Evolutionary conservation across 345 rosid genomes (phyloP).

Genomic region (Litchi chinensis): DNA sequence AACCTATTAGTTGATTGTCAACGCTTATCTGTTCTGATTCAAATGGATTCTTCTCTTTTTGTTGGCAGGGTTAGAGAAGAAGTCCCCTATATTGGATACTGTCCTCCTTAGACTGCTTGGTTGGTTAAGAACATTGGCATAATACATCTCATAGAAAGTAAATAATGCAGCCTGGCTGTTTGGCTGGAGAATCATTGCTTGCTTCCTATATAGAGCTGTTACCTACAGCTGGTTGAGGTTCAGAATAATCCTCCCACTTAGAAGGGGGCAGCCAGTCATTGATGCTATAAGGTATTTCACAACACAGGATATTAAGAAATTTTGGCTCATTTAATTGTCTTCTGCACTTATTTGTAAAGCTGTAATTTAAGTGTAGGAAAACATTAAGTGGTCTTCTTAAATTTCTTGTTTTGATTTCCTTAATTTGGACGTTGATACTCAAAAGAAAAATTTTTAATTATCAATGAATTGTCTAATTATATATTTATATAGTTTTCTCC

Average conservation of each 20-base stretch:
- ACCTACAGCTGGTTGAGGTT: conserved; percentile 5
- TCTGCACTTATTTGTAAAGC: not conserved
- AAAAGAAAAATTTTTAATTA: too few species aligned
- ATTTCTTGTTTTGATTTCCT: not conserved
- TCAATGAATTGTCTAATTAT: not conserved
- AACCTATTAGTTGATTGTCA: not conserved
- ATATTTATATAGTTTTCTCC: not conserved
- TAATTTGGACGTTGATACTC: not conserved
- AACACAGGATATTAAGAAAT: not conserved
- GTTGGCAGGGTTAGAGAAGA: conserved; percentile 72
- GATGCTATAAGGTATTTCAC: conserved; percentile 3
- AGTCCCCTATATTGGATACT: conserved; percentile 60
- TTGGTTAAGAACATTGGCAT: conserved; percentile 83
- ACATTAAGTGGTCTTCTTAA: conserved; percentile 4
- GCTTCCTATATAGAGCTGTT: not conserved
- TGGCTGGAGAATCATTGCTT: conserved; percentile 8
- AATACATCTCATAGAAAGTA: conserved; percentile 21
- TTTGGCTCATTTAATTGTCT: not conserved
- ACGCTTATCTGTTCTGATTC: not conserved
- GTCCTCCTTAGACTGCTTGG: conserved; percentile 74
- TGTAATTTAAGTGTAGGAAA: not conserved
- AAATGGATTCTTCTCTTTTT: not conserved
- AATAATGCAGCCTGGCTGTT: not conserved
- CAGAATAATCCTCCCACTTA: not conserved
- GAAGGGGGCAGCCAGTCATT: not conserved